Evolutionary conservation across 1,139 yeast genomes (phyloP).

Genomic region (Diutina sp.): DNA sequence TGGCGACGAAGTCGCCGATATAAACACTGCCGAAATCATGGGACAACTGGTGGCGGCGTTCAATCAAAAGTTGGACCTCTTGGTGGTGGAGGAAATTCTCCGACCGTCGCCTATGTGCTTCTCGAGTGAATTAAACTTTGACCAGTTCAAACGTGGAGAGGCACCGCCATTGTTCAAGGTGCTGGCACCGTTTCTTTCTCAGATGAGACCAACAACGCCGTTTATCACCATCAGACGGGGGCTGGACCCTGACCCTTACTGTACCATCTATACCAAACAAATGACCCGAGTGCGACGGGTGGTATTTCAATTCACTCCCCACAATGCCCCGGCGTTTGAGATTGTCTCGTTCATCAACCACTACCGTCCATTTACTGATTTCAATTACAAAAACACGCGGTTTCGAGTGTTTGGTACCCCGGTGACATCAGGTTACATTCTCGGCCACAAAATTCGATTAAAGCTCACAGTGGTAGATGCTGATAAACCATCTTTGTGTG

Average conservation of each 20-base stretch:
- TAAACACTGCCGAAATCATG: conserved; percentile 6
- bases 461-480: conserved; percentile 23
- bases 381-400: conserved; percentile 22
- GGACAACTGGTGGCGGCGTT: conserved; percentile 8
- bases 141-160: conserved; percentile 20
- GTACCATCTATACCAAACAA: conserved; percentile 20
- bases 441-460: conserved; percentile 21
- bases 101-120: conserved; percentile 19
- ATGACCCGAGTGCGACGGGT: conserved; percentile 18
- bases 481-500: conserved; percentile 24
- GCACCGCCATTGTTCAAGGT: conserved; percentile 21
- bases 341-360: conserved; percentile 23
- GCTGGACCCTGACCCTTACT: conserved; percentile 13
- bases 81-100: conserved; percentile 22
- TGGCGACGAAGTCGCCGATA: conserved; percentile 4
- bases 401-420: conserved; percentile 29
- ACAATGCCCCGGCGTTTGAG: conserved; percentile 10
- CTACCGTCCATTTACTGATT: conserved; percentile 28
- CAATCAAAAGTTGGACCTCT: conserved; percentile 16
- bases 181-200: conserved; percentile 22
- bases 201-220: conserved; percentile 25
- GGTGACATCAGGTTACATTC: conserved; percentile 16
- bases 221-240: conserved; percentile 16
- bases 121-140: conserved; percentile 17
- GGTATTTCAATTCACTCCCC: conserved; percentile 16